Percentiles rank a stretch among this genome's conserved stretches.
phyloP scores from a whole-genome alignment of 352 stramenopile species.

The Phytophthora sp. region DNA sequence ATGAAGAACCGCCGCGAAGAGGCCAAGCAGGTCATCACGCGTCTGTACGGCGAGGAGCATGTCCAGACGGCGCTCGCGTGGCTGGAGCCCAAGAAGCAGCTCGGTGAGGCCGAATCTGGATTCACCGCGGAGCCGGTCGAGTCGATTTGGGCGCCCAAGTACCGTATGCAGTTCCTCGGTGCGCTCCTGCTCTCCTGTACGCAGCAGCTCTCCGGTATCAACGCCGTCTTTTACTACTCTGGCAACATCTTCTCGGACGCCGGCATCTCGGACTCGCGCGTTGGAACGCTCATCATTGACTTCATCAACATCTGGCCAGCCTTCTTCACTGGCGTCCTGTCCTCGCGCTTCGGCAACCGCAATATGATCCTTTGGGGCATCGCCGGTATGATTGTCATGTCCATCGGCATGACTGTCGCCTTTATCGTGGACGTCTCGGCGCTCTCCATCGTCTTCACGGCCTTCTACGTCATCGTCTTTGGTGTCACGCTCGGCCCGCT shows the following conservation, averaged over 20 bases:
- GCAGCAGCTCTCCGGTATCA: conserved; percentile 53
- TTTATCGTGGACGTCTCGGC: conserved; percentile 41
- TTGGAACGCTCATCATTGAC: conserved; percentile 33
- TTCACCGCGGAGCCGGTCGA: too few relatives aligned
- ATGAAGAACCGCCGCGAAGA: conserved; percentile 26
- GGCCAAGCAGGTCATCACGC: conserved; percentile 28
- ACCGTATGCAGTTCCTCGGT: conserved; percentile 32
- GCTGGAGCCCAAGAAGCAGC: conserved; percentile 20
- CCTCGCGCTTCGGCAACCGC: conserved; percentile 53
- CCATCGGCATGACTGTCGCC: conserved; percentile 55
- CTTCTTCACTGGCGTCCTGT: conserved; percentile 42
- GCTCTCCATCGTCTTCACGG: conserved; percentile 55
- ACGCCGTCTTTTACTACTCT: conserved; percentile 48
- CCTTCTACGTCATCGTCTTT: conserved; percentile 53
- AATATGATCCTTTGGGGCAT: conserved; percentile 60
- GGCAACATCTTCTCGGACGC: conserved; percentile 23
- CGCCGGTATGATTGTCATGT: conserved; percentile 53
- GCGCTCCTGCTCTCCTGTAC: conserved; percentile 49
- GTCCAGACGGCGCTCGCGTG: conserved; percentile 16
- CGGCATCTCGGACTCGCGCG: conserved; percentile 26
- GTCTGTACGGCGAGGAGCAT: conserved; percentile 31
- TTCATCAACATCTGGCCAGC: conserved; percentile 34
- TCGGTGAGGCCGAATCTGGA: too few relatives aligned
- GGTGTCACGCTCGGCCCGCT: conserved; percentile 57
- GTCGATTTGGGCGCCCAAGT: conserved; percentile 36